Base-by-base conservation (phyloP, 495 filamentous ascomycete species). In the Annulohypoxylon maeteangense region DNA sequence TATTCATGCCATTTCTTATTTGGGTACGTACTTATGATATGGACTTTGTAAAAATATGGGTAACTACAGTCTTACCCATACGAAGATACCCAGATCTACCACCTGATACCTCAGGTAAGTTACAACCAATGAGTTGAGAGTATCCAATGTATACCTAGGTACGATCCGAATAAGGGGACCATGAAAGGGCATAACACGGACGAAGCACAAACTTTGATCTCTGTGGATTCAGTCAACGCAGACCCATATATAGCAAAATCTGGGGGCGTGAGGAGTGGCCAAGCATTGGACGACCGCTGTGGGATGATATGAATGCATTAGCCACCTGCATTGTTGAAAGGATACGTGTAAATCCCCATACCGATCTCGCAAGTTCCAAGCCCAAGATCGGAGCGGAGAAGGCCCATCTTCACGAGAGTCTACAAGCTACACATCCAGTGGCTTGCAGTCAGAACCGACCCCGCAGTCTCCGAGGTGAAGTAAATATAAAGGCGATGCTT, bases 381-480 rank as follows among this genome's bases (percentile, higher is more conserved):
- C 34, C 23, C 31, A 62, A 3, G 32, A 61, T 68, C 32, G 64
- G 64, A 67, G 64, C 55, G 55, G 55, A 60, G 64, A 67, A 67
- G 32, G 40, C 20, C 32, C 54, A 38, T 50, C 29, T 54, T 58
- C 45, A 18, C 22, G n/a, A 63, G 10, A 58, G 59, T 63, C 59
- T 42, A 55, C 18, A 12, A 60, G 54, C 67, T 53, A 51, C 56
- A 55, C 16, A 16, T 8, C 12, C 29, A 25, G 62, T 50, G 54
- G 34, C 14, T 34, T 60, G 61, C 47, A 61, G 34, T 58, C 7
- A 60, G 53, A 62, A 44, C 25, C 42, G 51, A 65, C 60, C 66
- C 64, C 64, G 69, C 69, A 67, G 20, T 64, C 44, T 64, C 58
- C 54, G 63, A 67, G 59, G 51, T 59, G 63, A 67, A 58, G 51